Evolutionary conservation across 202 grass and related monocot genomes (phyloP).

Genomic region (Digitaria exilis): DNA sequence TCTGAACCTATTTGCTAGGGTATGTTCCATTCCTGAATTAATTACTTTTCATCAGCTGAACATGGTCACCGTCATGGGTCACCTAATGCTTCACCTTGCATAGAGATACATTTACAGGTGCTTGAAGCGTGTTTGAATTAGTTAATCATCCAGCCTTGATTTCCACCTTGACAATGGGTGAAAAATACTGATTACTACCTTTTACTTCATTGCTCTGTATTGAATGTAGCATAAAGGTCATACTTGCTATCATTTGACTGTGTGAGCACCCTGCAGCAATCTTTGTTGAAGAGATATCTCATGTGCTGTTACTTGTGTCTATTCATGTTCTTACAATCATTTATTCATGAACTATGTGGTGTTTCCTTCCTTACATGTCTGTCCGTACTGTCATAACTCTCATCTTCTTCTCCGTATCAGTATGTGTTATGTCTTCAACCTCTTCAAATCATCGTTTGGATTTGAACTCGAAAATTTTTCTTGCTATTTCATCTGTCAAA

Average conservation of each 20-base stretch:
- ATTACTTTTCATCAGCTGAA: not conserved
- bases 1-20: not conserved
- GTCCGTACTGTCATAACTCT: not conserved
- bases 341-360: not conserved
- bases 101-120: not conserved
- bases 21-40: not conserved
- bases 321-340: constrained; percentile 1
- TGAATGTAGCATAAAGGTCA: not conserved
- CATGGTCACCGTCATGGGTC: not conserved
- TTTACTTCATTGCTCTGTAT: constrained; percentile 11
- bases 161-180: not conserved
- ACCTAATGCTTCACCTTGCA: not conserved
- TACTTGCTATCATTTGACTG: not conserved
- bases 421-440: not conserved
- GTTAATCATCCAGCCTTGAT: not conserved
- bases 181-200: not conserved
- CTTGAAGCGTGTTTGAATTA: constrained; percentile 22
- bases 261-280: constrained; percentile 5
- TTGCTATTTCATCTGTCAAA: not conserved
- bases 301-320: not conserved
- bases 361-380: not conserved
- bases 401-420: not conserved
- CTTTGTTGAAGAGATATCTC: not conserved
- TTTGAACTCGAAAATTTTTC: not conserved
- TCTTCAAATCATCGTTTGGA: not conserved